Conservation (phyloP, 352 stramenopile genomes). For the Pilasporangium apinafurcum region DNA sequence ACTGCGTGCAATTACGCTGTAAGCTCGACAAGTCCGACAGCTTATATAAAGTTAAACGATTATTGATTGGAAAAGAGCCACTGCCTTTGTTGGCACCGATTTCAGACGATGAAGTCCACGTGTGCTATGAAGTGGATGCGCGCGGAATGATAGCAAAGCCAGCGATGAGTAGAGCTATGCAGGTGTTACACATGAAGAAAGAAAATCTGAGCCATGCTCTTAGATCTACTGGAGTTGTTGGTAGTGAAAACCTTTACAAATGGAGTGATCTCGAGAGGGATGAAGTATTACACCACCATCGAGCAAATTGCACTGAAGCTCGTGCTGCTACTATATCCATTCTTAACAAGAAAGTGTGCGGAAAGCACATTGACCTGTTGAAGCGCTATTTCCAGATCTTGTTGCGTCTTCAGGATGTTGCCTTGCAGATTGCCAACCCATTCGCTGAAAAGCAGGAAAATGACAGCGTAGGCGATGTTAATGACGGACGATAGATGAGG, state of each 20-base stretch:
- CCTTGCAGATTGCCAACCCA: too few relatives aligned
- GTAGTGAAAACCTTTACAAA: constrained; percentile 11
- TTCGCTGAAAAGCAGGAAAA: too few relatives aligned
- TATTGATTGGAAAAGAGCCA: constrained; percentile 41
- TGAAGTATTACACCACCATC: constrained; percentile 6
- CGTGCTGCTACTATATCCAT: not conserved
- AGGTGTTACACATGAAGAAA: constrained; percentile 27
- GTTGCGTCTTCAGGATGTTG: too few relatives aligned
- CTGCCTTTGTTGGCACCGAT: constrained; percentile 7
- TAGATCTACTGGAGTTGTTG: constrained; percentile 11
- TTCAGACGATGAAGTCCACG: constrained; percentile 5
- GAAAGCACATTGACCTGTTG: not conserved
- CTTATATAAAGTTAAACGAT: constrained; percentile 32
- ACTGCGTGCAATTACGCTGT: constrained; percentile 18
- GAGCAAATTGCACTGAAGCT: constrained; percentile 1
- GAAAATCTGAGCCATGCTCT: constrained; percentile 20
- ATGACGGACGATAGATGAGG: too few relatives aligned
- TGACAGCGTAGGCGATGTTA: too few relatives aligned
- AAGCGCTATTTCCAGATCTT: not conserved
- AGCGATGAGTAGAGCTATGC: constrained; percentile 21
- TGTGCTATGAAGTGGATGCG: constrained; percentile 17
- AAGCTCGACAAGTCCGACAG: constrained; percentile 11
- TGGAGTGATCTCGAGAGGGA: constrained; percentile 15
- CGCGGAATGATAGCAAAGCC: constrained; percentile 13
- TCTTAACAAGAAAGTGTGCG: not conserved